Base-by-base conservation (phyloP, 2,329 filamentous ascomycete genomes). In the Macrophomina tecta region DNA sequence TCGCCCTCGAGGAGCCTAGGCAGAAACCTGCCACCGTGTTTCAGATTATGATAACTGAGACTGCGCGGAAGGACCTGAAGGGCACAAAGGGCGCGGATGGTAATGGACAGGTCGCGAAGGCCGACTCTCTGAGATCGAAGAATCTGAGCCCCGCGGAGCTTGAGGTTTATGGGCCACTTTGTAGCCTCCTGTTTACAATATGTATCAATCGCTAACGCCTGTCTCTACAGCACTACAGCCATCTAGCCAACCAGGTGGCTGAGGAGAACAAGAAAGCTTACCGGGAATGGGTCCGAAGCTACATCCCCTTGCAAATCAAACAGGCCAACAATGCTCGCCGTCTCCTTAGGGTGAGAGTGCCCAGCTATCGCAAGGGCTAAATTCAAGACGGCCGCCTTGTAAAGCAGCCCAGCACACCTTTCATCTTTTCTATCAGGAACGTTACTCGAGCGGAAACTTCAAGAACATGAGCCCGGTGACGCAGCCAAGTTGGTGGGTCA, bases 251-350 rank as follows among this genome's bases (percentile, higher is more conserved):
- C 65, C 72, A 83, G 67, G 83, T 81, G 70, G 82, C 75, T 23
- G 80, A 78, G 48, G 76, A 79, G 14, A 83, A 83, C 60, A 70
- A 75, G 23, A 76, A 78, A 23, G 79, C 78, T 14, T 84, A 83
- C 72, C 78, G 84, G 36, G 73, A 81, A 67, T 91, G 86, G 86
- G 75, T 91, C 23, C 74, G 83, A 38, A 77, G 75, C 3, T 77
- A 88, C 72, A 86, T 85, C 1, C 83, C 86, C 9, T 78, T 85
- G 5, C 75, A 89, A 72, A 90, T 91, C 70, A 79, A 79, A 53
- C 67, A 80, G 3, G 89, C 89, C 66, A 91, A 91, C 74, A 72
- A 70, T 11, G 89, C 89, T 11, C 86, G 89, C 45, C 67, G 46
- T 1, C 11, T 51, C 4, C 71, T 85, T n/a, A 73, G 69, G 49